Percentiles rank a stretch among this genome's conserved stretches.
Evolutionary conservation across 371 early-diverging fungal species (phyloP).

Genomic region (Syncephalis plumigaleata): DNA sequence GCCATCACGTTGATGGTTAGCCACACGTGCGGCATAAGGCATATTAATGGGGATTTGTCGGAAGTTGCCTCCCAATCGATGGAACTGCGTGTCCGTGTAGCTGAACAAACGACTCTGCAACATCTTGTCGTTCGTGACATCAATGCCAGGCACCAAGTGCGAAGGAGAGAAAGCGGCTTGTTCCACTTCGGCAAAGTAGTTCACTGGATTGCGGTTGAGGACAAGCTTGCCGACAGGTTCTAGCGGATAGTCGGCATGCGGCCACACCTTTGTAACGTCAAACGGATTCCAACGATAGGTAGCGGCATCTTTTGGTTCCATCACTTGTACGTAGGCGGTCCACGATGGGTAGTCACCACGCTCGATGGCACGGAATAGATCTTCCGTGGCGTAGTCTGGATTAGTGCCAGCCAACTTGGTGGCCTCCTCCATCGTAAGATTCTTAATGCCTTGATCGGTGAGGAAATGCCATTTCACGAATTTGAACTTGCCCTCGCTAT

Average conservation of each 20-base stretch:
- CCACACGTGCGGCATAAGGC: conserved; percentile 24
- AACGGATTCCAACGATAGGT: conserved; percentile 59
- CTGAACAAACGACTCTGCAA: conserved; percentile 62
- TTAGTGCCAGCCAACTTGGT: conserved; percentile 31
- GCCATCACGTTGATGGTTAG: conserved; percentile 56
- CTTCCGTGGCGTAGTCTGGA: conserved; percentile 59
- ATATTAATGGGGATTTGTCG: conserved; percentile 55
- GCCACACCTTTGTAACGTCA: conserved; percentile 74
- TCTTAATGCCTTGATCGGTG: conserved; percentile 60
- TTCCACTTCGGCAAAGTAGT: conserved; percentile 70
- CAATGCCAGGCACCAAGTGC: conserved; percentile 58
- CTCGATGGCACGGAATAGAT: conserved; percentile 56
- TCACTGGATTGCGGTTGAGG: conserved; percentile 55
- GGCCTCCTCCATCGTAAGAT: conserved; percentile 45
- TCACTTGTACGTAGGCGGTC: conserved; percentile 35
- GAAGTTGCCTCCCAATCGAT: conserved; percentile 61
- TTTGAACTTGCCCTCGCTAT: conserved; percentile 39
- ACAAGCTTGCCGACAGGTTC: conserved; percentile 51
- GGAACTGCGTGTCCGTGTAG: conserved; percentile 60
- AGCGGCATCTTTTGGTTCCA: conserved; percentile 46
- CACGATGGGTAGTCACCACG: conserved; percentile 50
- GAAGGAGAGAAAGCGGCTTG: conserved; percentile 62
- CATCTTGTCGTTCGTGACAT: conserved; percentile 47
- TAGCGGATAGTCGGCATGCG: conserved; percentile 55
- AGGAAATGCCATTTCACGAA: conserved; percentile 69